Base-by-base conservation (phyloP, 352 stramenopile species). In the Pythium myriotylum region DNA sequence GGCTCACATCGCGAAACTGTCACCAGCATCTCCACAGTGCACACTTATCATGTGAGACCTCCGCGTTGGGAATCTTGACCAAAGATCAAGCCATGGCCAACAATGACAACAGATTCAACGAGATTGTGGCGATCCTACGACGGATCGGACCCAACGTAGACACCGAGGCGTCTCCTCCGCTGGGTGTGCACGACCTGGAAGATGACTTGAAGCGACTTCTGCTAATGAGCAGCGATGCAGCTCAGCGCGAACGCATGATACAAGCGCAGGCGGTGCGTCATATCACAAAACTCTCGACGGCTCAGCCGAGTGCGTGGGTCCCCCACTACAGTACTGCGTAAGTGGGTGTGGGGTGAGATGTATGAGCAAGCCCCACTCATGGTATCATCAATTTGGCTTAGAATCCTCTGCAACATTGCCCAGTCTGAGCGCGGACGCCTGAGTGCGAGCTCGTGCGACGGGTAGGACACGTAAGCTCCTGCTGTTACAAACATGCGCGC, bases 351-450 rank as follows among this genome's bases (percentile, higher is more conserved):
- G 39, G 17, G 2, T 19, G 5, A 20, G 33, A 17, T 39, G 14
- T 23, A 2, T 24, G 17, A 16, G 20, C 4, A 13, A 24, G 37
- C 39, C 51, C 14, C 57, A 47, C 37, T 58, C 46, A 65, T 39
- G n/a, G n/a, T n/a, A 0, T 4, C 20, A 3, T 26, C 42, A n/a
- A 42, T 14, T 39, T 23, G 19, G 33, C 17, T 45, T 37, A 92
- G 84, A 0, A 86, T 92, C 24, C 62, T 92, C 0, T 73, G 79
- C 17, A 90, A 88, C 56, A 39, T 92, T 12, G 81, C 78, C 0
- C 72, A 77, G 33, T 79, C 65, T 3, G 81, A 88, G 32, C 67
- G 68, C 59, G 81, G 74, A 0, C 59, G 81, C 24, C 67, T 88
- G 6, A 87, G 79, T 49, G 79, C 71, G 0, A 86, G 76, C 35